Evolutionary conservation across 1,284 basidiomycete species (phyloP), one percentile per base, ranked within the genome.

Genomic region (Pyrrhoderma noxium): DNA sequence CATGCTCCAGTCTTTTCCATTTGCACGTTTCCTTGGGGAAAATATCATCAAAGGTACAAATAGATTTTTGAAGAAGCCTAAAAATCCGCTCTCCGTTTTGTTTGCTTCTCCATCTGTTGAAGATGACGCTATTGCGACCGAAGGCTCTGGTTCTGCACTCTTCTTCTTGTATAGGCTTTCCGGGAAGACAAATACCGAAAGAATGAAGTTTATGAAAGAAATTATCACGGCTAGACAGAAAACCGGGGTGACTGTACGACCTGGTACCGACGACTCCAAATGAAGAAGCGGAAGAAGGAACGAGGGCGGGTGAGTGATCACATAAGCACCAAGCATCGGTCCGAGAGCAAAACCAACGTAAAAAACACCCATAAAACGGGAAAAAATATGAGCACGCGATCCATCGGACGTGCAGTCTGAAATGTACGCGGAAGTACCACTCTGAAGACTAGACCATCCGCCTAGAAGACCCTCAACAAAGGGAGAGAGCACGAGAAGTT

Each of bases 351-450:
- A 76, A 14, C 91, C 89, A 49, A 87, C 62, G 63, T 78, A 81
- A 56, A 82, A 72, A 9, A 86, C 75, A 14, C 86, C 85, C 5
- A 76, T 75, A 60, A 93, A 85, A 18, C 87, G 80, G 19, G 87
- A 84, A 68, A 92, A 93, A 36, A 89, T 79, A 31, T 81, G 77
- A 0, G 90, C 82, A 44, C 90, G 78, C 18, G 88, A 90, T 41
- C 89, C 90, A 52, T 84, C 76, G 2, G 88, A 87, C 1, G 91
- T 93, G 62, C 87, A 88, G 62, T 94, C 90, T 13, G 85, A 86
- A 44, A 73, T 59, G 64, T 93, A 97, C 1, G 93, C 89, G 27
- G 88, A 82, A 38, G 82, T 81, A 0, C 87, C 82, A 2, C 86
- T 82, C 54, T 84, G 79, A 8, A 93, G 69, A 0, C 89, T 86